Percentiles rank a stretch among this genome's conserved stretches.
These are phyloP conservation scores for Poa annua DNA, from an alignment of 176 grass and related monocot species.

Conservation along the genomic window DNA sequence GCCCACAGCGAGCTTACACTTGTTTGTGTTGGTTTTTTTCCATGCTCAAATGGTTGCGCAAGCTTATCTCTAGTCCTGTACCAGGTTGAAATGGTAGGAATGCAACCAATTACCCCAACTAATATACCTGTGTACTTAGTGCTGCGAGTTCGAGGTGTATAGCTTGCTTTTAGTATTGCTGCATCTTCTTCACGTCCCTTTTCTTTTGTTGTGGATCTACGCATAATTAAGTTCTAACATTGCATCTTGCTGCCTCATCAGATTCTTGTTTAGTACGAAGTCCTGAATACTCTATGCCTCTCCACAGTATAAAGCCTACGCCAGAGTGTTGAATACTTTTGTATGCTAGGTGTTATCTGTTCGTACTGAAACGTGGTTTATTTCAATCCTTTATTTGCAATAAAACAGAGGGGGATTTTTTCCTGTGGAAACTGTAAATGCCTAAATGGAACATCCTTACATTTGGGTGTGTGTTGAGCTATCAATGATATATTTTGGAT, in stretches of 20 bases:
- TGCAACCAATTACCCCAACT: background rate
- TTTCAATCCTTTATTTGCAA: background rate
- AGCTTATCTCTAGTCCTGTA: background rate
- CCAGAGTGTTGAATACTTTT: background rate
- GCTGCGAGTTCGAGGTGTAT: background rate
- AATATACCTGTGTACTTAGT: background rate
- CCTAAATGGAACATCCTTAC: background rate
- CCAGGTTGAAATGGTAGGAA: background rate
- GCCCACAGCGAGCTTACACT: background rate
- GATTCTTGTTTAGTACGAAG: background rate
- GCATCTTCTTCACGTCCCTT: background rate
- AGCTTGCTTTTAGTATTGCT: background rate
- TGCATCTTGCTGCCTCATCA: background rate
- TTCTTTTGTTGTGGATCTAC: background rate
- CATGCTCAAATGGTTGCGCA: background rate
- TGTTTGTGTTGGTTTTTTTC: background rate
- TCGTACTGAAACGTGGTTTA: background rate
- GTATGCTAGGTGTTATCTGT: background rate
- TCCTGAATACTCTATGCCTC: background rate
- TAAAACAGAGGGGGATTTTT: background rate
- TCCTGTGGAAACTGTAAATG: background rate
- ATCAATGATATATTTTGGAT: conserved; percentile 6
- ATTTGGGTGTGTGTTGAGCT: conserved; percentile 7
- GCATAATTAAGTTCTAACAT: background rate
- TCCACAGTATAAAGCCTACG: background rate